These are phyloP conservation scores for Cytospora piceae DNA, from an alignment of 2,329 filamentous ascomycete genomes.

Conservation along the genomic window DNA sequence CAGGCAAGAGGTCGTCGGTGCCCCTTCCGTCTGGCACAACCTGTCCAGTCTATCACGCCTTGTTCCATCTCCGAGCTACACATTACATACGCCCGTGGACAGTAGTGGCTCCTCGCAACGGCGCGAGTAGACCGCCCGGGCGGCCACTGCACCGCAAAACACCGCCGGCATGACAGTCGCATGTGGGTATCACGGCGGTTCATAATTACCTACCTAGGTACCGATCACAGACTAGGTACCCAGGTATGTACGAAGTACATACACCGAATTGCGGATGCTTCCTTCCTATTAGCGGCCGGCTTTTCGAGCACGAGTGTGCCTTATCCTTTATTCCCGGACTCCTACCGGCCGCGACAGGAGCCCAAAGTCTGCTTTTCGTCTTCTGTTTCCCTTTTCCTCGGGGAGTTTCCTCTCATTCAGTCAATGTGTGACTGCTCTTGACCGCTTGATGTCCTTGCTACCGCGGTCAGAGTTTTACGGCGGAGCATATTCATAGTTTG, in stretches of 20 bases:
- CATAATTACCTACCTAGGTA: no score
- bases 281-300: conserved; percentile 7
- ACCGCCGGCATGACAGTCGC: not conserved
- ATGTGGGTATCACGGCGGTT: not conserved
- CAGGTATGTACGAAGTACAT: no score
- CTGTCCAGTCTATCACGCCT: not conserved
- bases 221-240: not conserved
- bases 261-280: not conserved
- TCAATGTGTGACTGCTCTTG: not conserved
- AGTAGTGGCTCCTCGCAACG: no score
- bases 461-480: not conserved
- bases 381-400: not conserved
- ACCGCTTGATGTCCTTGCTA: not conserved
- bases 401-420: not conserved
- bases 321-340: conserved; percentile 16
- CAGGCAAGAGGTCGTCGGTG: no score
- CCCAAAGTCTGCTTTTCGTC: not conserved
- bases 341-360: conserved; percentile 5
- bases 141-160: not conserved
- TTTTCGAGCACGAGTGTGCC: not conserved
- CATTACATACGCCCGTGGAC: no score
- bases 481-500: not conserved
- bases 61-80: not conserved
- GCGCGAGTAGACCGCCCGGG: not conserved
- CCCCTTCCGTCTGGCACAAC: not conserved